Evolutionary conservation across 192 early-diverging fungal genomes (phyloP).

Genomic region (Thoreauomyces humboldtii): DNA sequence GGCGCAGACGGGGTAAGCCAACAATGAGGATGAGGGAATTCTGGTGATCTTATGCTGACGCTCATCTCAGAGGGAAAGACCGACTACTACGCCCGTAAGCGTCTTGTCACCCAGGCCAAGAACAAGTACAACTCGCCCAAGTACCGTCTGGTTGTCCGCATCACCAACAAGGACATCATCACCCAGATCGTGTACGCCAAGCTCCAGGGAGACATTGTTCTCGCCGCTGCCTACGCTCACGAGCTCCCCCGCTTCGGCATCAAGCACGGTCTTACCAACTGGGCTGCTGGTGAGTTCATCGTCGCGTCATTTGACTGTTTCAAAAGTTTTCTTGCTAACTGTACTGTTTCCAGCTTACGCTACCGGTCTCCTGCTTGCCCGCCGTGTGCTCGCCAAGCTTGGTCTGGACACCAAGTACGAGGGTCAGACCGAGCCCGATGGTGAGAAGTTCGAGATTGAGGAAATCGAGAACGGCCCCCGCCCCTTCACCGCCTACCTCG

Average conservation of each 20-base stretch:
- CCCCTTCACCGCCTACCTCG: constrained; percentile 97
- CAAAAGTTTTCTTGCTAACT: background rate
- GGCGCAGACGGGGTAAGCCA: constrained; percentile 89
- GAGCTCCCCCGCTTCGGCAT: constrained; percentile 95
- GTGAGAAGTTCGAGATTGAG: constrained; percentile 85
- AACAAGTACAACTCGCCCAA: constrained; percentile 99
- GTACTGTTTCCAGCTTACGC: constrained; percentile 69
- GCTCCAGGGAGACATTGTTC: constrained; percentile 94
- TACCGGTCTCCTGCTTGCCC: constrained; percentile 95
- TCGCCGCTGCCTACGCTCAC: constrained; percentile 93
- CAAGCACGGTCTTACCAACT: constrained; percentile 99
- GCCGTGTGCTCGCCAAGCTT: constrained; percentile 93
- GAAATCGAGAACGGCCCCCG: constrained; percentile 82
- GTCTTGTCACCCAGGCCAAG: constrained; percentile 98
- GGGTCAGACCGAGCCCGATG: constrained; percentile 89
- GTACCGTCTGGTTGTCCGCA: constrained; percentile 98
- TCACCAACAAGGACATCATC: constrained; percentile 98
- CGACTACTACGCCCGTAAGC: constrained; percentile 99
- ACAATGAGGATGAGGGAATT: background rate
- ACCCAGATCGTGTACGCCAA: constrained; percentile 98
- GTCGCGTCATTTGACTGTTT: background rate
- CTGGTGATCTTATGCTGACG: background rate
- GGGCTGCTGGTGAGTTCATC: constrained; percentile 70
- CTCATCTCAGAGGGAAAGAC: constrained; percentile 87
- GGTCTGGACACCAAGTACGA: constrained; percentile 94